phyloP scores from a whole-genome alignment of 192 early-diverging fungal species.

The Coemansia sp. region DNA sequence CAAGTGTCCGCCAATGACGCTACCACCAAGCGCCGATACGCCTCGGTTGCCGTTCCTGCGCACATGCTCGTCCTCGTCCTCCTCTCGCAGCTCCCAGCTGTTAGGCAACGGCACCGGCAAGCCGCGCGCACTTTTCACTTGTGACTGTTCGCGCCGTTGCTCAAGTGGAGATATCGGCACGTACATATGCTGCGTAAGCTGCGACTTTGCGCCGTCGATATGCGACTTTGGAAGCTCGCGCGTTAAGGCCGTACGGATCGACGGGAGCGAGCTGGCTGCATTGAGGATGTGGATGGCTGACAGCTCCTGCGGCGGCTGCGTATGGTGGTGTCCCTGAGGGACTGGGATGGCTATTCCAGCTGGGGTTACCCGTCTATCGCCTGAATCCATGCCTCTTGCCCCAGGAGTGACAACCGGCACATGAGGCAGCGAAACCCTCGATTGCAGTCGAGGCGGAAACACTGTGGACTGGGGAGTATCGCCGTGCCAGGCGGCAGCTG shows the following conservation, averaged over 20 bases:
- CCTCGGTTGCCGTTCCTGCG: slow-evolving; percentile 7
- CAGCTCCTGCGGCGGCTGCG: slow-evolving; percentile 33
- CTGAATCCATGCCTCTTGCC: background rate
- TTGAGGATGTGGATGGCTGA: slow-evolving; percentile 54
- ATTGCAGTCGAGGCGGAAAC: slow-evolving; percentile 36
- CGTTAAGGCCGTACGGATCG: slow-evolving; percentile 32
- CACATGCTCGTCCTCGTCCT: slow-evolving; percentile 47
- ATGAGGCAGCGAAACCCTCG: slow-evolving; percentile 37
- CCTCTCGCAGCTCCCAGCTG: slow-evolving; percentile 48
- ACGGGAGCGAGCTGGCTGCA: slow-evolving; percentile 50
- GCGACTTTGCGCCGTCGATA: slow-evolving; percentile 26
- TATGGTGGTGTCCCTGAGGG: background rate
- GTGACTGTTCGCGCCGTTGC: slow-evolving; percentile 47
- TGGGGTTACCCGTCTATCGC: slow-evolving; percentile 3
- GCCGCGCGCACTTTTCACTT: slow-evolving; percentile 7
- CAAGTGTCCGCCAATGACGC: slow-evolving; percentile 10
- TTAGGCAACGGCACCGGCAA: background rate
- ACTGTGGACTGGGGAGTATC: slow-evolving; percentile 22
- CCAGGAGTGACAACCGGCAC: slow-evolving; percentile 1
- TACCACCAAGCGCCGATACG: slow-evolving; percentile 8
- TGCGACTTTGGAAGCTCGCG: slow-evolving; percentile 32
- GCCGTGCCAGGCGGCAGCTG: background rate
- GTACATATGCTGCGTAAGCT: slow-evolving; percentile 35
- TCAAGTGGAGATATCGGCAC: slow-evolving; percentile 56
- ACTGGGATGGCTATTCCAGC: slow-evolving; percentile 10